Percentiles rank a stretch among this genome's conserved stretches.
These are phyloP conservation scores for Tetrahymena thermophila DNA, from an alignment of 73 alveolate species.

Conservation along the genomic window DNA sequence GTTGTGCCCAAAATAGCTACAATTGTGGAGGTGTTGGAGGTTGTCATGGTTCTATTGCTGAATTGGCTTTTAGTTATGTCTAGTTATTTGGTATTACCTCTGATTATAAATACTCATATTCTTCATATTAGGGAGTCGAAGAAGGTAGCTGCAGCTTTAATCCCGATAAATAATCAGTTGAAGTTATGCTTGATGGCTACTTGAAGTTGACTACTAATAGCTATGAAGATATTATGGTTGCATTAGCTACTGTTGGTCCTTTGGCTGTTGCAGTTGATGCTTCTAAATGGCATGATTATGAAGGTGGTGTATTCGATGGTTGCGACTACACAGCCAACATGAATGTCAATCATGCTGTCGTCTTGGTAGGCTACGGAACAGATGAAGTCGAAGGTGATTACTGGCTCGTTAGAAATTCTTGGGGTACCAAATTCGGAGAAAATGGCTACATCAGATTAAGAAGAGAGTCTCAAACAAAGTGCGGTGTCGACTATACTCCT, in stretches of 20 bases:
- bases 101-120: neutral
- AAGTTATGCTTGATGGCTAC: slow-evolving; percentile 24
- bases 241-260: slow-evolving; percentile 36
- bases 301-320: slow-evolving; percentile 24
- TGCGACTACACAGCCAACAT: slow-evolving; percentile 22
- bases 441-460: slow-evolving; percentile 66
- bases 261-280: slow-evolving; percentile 46
- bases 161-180: neutral
- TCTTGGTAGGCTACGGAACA: slow-evolving; percentile 60
- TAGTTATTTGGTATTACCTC: neutral
- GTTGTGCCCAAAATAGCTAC: slow-evolving; percentile 40
- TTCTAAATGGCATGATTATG: slow-evolving; percentile 32
- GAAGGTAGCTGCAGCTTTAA: neutral
- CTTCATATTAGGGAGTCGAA: neutral
- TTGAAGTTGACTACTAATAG: slow-evolving; percentile 14
- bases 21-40: slow-evolving; percentile 72
- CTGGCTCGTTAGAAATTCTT: slow-evolving; percentile 83
- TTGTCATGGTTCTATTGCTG: slow-evolving; percentile 72
- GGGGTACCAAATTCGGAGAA: slow-evolving; percentile 93
- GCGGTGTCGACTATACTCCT: slow-evolving; percentile 43
- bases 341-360: slow-evolving; percentile 51
- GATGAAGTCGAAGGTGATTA: slow-evolving; percentile 53
- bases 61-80: slow-evolving; percentile 52
- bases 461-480: slow-evolving; percentile 62
- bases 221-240: slow-evolving; percentile 8